Conservation (phyloP, 495 filamentous ascomycete species). For the Parachaetomium inaequale region DNA sequence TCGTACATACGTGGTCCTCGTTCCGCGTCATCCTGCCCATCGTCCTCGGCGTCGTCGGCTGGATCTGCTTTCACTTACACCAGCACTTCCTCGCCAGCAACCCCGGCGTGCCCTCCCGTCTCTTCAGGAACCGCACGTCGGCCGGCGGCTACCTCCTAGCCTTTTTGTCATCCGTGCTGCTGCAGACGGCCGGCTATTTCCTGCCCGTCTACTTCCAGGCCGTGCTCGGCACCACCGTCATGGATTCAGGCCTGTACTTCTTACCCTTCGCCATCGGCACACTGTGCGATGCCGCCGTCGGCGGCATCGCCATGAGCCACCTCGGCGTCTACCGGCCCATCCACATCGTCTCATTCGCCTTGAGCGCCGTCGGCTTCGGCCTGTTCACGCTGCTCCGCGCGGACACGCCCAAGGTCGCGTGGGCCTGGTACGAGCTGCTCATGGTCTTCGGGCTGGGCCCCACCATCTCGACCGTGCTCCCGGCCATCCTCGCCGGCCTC, state of each 20-base stretch:
- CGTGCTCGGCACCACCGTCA: slow-evolving; percentile 37
- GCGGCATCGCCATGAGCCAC: slow-evolving; percentile 33
- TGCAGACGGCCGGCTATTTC: slow-evolving; percentile 34
- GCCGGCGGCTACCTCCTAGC: slow-evolving; percentile 22
- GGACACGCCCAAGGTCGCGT: slow-evolving; percentile 28
- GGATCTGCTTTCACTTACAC: slow-evolving; percentile 23
- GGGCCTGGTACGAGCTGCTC: slow-evolving; percentile 28
- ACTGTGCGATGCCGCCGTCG: slow-evolving; percentile 20
- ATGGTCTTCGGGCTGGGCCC: slow-evolving; percentile 24
- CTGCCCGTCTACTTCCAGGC: slow-evolving; percentile 50
- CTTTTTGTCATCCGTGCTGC: slow-evolving; percentile 30
- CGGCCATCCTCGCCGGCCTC: slow-evolving; percentile 32
- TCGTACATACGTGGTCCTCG: slow-evolving; percentile 29
- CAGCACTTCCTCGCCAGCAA: slow-evolving; percentile 24
- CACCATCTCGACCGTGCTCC: slow-evolving; percentile 21
- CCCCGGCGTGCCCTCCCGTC: slow-evolving; percentile 30
- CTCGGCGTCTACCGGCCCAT: slow-evolving; percentile 36
- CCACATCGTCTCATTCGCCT: slow-evolving; percentile 32
- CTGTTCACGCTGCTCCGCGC: slow-evolving; percentile 35
- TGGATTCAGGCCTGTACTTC: slow-evolving; percentile 14
- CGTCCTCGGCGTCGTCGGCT: slow-evolving; percentile 22
- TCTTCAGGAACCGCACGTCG: slow-evolving; percentile 33
- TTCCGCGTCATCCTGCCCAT: slow-evolving; percentile 33
- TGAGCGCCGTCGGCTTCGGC: slow-evolving; percentile 37
- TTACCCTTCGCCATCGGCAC: slow-evolving; percentile 14